A percentile compares a stretch with the other conserved stretches of the same genome.
Conservation (phyloP, 495 filamentous ascomycete genomes). For the Neurospora sp. region DNA sequence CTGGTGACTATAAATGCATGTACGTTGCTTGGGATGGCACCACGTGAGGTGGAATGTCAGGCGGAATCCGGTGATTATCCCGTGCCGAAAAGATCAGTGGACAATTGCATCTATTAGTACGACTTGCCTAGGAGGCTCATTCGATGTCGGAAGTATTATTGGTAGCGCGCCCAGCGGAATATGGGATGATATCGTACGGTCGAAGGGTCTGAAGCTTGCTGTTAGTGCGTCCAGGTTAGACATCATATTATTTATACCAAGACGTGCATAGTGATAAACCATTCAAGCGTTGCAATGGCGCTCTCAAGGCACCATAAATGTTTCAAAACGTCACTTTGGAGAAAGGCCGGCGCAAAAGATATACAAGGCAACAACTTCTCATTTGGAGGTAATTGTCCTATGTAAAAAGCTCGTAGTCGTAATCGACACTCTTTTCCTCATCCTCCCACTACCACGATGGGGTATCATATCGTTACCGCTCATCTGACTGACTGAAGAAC, state of each 20-base stretch:
- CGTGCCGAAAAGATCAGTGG: no score
- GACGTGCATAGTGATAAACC: background rate
- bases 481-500: background rate
- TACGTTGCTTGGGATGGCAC: background rate
- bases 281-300: background rate
- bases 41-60: background rate
- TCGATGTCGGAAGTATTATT: background rate
- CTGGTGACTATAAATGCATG: background rate
- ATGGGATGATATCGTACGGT: background rate
- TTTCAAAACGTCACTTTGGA: background rate
- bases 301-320: background rate
- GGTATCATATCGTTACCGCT: background rate
- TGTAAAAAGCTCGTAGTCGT: background rate
- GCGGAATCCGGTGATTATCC: background rate
- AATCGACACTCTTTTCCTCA: background rate
- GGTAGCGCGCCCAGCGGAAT: background rate
- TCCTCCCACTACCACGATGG: background rate
- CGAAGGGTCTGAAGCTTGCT: background rate
- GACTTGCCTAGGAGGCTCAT: no score
- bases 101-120: no score
- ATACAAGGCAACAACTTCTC: background rate
- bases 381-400: background rate
- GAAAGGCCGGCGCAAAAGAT: background rate
- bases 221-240: background rate
- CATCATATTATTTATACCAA: background rate